A percentile compares a stretch with the other conserved stretches of the same genome.
Evolutionary conservation across 768 basidiomycete species (phyloP).

Genomic region (Phylloporus sp.): DNA sequence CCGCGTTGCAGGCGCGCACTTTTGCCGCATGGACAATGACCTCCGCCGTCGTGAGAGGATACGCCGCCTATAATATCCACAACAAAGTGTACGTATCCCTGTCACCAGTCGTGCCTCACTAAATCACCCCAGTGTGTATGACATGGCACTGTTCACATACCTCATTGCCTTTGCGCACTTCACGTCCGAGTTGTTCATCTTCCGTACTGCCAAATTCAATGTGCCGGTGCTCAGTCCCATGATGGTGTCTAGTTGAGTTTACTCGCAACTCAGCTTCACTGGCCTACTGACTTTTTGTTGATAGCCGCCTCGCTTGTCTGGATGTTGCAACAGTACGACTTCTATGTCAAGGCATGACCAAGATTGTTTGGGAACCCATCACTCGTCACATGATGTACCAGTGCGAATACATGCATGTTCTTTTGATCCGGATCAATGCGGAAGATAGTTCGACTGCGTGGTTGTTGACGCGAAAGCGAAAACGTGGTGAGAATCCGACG

Average conservation of each 20-base stretch:
- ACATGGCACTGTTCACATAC: slow-evolving; percentile 84
- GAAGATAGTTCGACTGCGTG: neutral
- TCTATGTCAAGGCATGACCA: slow-evolving; percentile 53
- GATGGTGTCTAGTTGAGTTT: slow-evolving; percentile 72
- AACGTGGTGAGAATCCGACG: neutral
- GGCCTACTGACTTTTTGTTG: slow-evolving; percentile 10
- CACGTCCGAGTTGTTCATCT: slow-evolving; percentile 78
- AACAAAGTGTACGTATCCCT: slow-evolving; percentile 60
- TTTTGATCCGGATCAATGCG: slow-evolving; percentile 12
- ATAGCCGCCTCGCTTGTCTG: slow-evolving; percentile 67
- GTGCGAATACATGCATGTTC: slow-evolving; percentile 2
- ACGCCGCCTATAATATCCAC: slow-evolving; percentile 87
- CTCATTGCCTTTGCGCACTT: slow-evolving; percentile 90
- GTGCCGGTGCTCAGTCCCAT: slow-evolving; percentile 64
- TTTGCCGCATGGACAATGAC: slow-evolving; percentile 91
- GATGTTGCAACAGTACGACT: slow-evolving; percentile 83
- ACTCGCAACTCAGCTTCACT: slow-evolving; percentile 28
- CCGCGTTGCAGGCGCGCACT: slow-evolving; percentile 78
- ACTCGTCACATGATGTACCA: neutral
- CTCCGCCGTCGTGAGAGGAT: slow-evolving; percentile 74
- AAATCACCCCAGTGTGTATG: slow-evolving; percentile 63
- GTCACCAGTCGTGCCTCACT: slow-evolving; percentile 2
- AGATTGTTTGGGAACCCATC: neutral
- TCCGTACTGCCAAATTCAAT: slow-evolving; percentile 62
- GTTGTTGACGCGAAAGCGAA: neutral